Percentiles rank a stretch among this genome's conserved stretches.
phyloP scores from a whole-genome alignment of 1,139 yeast genomes.

The Pichia sp. region DNA sequence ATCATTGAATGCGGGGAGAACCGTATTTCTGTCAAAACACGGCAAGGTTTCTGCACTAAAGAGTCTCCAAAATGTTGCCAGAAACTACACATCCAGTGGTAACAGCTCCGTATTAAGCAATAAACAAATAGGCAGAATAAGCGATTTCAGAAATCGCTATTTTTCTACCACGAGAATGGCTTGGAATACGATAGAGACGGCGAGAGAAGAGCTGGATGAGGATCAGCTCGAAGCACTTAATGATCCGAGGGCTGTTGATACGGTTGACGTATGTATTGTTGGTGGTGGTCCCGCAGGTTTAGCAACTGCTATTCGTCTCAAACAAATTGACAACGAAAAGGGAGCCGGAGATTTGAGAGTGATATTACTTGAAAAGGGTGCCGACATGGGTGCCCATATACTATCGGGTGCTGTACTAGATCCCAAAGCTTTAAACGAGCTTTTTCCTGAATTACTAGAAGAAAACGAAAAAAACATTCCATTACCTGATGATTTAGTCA shows the following conservation, averaged over 20 bases:
- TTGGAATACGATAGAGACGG: slow-evolving; percentile 31
- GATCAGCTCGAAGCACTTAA: slow-evolving; percentile 45
- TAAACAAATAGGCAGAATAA: neutral
- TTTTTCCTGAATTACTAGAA: slow-evolving; percentile 51
- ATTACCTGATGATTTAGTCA: slow-evolving; percentile 68
- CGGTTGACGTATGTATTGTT: slow-evolving; percentile 89
- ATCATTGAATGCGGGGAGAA: neutral
- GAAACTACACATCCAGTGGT: neutral
- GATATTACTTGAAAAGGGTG: slow-evolving; percentile 85
- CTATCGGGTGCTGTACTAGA: slow-evolving; percentile 93
- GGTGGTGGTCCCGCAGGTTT: slow-evolving; percentile 99
- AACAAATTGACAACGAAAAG: slow-evolving; percentile 76
- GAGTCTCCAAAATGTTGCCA: neutral
- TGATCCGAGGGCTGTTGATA: slow-evolving; percentile 73
- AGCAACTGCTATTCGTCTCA: slow-evolving; percentile 85
- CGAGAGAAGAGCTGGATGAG: slow-evolving; percentile 36
- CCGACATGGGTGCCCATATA: slow-evolving; percentile 87
- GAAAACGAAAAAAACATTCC: slow-evolving; percentile 57
- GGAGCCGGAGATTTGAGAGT: slow-evolving; percentile 69
- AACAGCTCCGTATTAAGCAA: neutral
- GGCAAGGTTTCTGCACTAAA: neutral
- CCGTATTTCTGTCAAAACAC: neutral
- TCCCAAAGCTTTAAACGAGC: slow-evolving; percentile 78
- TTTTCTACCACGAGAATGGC: slow-evolving; percentile 6
- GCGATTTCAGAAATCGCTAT: neutral